Evolutionary conservation across 2,329 filamentous ascomycete species (phyloP).

Genomic region (Thielaviopsis cerberus): DNA sequence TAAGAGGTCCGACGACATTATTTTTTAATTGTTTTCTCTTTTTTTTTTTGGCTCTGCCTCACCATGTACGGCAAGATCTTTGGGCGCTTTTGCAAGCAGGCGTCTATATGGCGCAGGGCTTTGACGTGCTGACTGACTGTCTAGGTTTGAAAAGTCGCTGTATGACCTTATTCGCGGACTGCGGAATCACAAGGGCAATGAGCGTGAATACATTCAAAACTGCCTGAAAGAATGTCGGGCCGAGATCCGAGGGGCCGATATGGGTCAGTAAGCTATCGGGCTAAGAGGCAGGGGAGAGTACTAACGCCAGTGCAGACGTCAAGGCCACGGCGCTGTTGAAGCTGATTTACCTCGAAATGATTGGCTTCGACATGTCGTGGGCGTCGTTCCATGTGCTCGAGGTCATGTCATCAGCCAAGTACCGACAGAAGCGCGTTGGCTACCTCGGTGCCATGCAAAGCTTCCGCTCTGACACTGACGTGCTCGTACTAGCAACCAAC

Average conservation of each 20-base stretch:
- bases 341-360: conserved; percentile 95
- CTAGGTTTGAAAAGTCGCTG: conserved; percentile 89
- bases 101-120: background rate
- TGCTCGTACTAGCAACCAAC: conserved; percentile 93
- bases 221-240: conserved; percentile 86
- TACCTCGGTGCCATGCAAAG: conserved; percentile 92
- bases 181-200: conserved; percentile 84
- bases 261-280: conserved; percentile 38
- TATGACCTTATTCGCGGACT: conserved; percentile 96
- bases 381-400: conserved; percentile 95
- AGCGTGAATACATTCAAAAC: conserved; percentile 87
- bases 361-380: conserved; percentile 99
- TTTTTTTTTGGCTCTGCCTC: background rate
- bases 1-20: background rate
- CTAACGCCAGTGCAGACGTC: conserved; percentile 40
- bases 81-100: background rate
- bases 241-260: conserved; percentile 83
- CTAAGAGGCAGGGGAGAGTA: too few species aligned
- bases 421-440: conserved; percentile 84
- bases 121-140: background rate
- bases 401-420: conserved; percentile 94
- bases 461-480: conserved; percentile 87
- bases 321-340: conserved; percentile 93
- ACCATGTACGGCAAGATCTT: background rate
- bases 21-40: background rate